Base-by-base conservation (phyloP, 2,329 filamentous ascomycete genomes). In the Scedosporium dehoogii region DNA sequence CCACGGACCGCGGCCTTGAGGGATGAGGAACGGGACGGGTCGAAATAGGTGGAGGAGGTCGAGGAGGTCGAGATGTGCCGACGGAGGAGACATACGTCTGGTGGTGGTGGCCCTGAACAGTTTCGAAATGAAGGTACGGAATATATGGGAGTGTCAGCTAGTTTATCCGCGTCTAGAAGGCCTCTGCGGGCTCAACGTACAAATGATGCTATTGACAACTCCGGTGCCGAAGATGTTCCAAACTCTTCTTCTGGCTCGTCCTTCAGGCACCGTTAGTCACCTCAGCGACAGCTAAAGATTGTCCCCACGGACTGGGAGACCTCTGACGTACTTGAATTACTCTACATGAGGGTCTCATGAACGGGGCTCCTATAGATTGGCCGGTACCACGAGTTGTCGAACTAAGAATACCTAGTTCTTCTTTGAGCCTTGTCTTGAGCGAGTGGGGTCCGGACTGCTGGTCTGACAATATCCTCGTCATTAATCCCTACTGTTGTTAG, bases 351-450 rank as follows among this genome's bases (percentile, higher is more conserved):
- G 16, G 44, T 10, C 44, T 48, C n/a, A 48, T 48, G 44, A 48
- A 48, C 6, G 44, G 4, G 9, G 18, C 16, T 48, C 44, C 14
- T 7, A 21, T 48, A 4, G 44, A 48, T 48, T 48, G 44, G 7
- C 44, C 21, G 9, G 21, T 23, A 4, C 21, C 6, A 23, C 44
- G 16, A 48, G 44, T 23, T n/a, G 44, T 48, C 14, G 44, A 25
- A 62, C 64, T 29, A 57, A 63, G 59, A 63, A 62, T 5, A 60
- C 44, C 38, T 59, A 65, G 7, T 62, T 62, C 16, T 63, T 48
- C 63, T 41, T 18, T 27, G 16, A 55, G 25, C 16, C 44, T 23
- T 18, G 41, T 57, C n/a, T 48, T 44, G 21, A 62, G 55, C 59
- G 60, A 21, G 29, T 23, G 55, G 27, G 58, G 16, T 25, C 60